Evolutionary conservation across 441 rosid genomes (phyloP).

Genomic region (Populus hybrid): DNA sequence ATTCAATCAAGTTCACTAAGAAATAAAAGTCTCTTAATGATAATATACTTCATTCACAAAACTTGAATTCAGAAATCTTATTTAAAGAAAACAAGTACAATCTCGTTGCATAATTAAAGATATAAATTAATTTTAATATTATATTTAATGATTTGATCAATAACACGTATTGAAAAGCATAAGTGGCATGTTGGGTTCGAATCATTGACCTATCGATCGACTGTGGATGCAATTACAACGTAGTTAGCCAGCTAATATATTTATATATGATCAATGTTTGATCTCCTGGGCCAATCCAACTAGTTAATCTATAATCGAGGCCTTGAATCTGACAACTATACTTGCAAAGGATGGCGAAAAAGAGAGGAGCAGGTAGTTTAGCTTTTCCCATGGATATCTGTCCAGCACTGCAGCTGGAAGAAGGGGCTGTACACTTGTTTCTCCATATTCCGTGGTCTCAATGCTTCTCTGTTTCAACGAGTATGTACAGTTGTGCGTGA

Average conservation of each 20-base stretch:
- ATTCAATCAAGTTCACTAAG: no score
- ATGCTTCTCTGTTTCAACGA: not conserved
- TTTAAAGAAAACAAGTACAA: no score
- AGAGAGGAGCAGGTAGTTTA: not conserved
- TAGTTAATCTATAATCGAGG: not conserved
- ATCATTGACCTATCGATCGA: not conserved
- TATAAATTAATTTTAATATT: no score
- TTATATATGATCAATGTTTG: no score
- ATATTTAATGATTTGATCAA: not conserved
- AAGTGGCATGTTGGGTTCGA: not conserved
- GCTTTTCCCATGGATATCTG: no score
- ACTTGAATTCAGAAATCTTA: no score
- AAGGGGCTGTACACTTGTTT: not conserved
- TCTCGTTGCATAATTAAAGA: no score
- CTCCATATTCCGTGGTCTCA: not conserved
- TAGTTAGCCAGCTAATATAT: not conserved
- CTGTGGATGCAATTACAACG: not conserved
- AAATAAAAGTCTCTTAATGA: accelerated
- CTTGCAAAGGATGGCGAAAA: not conserved
- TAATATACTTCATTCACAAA: no score
- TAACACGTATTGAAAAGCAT: not conserved
- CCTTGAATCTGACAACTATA: not conserved
- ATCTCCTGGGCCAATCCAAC: not conserved
- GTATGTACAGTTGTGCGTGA: not conserved
- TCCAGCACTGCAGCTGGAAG: not conserved